Evolutionary conservation across 78 protist species (phyloP).

Genomic region (Dictyostelium intermedium): DNA sequence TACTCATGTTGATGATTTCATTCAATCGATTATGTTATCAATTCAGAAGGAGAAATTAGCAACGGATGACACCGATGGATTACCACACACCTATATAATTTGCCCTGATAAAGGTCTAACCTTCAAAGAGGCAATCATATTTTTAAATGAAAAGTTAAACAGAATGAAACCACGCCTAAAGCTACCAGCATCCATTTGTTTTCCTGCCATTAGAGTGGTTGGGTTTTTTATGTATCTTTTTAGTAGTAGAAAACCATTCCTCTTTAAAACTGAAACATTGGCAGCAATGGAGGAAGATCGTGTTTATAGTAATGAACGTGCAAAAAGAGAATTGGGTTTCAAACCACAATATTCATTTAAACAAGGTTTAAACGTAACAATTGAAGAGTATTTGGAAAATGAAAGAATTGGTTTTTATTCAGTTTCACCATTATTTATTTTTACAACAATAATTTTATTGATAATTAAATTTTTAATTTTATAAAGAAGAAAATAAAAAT

Average conservation of each 20-base stretch:
- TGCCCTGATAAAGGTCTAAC: conserved; percentile 30
- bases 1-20: conserved; percentile 46
- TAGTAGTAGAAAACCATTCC: conserved; percentile 12
- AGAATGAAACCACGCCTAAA: conserved; percentile 52
- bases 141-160: conserved; percentile 51
- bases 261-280: conserved; percentile 18
- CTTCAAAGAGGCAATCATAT: conserved; percentile 7
- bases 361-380: conserved; percentile 70
- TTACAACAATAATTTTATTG: conserved; percentile 17
- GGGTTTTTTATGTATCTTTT: conserved; percentile 23
- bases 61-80: not conserved
- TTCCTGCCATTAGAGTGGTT: not conserved
- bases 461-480: conserved; percentile 37
- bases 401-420: conserved; percentile 47
- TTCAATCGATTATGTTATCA: not conserved
- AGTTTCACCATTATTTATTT: conserved; percentile 61
- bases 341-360: conserved; percentile 42
- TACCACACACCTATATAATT: conserved; percentile 54
- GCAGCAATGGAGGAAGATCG: conserved; percentile 34
- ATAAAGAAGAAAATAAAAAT: not conserved
- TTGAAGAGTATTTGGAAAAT: conserved; percentile 69
- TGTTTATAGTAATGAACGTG: conserved; percentile 41
- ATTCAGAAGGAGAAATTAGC: not conserved
- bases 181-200: conserved; percentile 4
- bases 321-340: conserved; percentile 54